phyloP scores from a whole-genome alignment of 495 filamentous ascomycete species.

The Bryoglossum gracile region DNA sequence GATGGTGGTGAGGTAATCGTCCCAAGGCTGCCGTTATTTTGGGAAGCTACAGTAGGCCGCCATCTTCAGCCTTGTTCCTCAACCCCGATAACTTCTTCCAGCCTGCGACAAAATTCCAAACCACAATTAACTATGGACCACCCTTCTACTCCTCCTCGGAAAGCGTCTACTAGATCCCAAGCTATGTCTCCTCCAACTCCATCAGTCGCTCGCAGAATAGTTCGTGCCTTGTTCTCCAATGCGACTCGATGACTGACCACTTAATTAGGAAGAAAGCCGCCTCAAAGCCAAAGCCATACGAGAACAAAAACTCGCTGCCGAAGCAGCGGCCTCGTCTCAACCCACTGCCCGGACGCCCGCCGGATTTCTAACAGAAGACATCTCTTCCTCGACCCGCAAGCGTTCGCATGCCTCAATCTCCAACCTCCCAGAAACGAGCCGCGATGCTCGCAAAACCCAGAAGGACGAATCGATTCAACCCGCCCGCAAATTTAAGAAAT shows the following conservation, averaged over 20 bases:
- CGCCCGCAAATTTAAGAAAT: conserved; percentile 78
- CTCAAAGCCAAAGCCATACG: conserved; percentile 87
- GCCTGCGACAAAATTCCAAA: not conserved
- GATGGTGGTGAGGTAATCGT: not conserved
- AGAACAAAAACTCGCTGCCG: conserved; percentile 50
- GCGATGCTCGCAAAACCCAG: conserved; percentile 55
- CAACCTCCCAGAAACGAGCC: conserved; percentile 52
- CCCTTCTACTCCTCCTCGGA: conserved; percentile 55
- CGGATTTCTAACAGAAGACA: conserved; percentile 27
- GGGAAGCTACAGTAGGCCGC: not conserved
- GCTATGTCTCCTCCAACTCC: conserved; percentile 44
- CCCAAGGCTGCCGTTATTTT: conserved; percentile 2
- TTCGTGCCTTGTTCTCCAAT: conserved; percentile 3
- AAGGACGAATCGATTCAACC: conserved; percentile 54
- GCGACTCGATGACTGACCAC: not conserved
- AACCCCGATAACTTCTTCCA: not conserved
- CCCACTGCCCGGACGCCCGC: conserved; percentile 28
- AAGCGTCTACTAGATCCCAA: conserved; percentile 27
- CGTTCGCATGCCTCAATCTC: conserved; percentile 56
- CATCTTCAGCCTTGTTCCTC: conserved; percentile 17
- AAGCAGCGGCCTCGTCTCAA: conserved; percentile 38
- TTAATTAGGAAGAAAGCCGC: conserved; percentile 74
- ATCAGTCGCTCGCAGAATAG: conserved; percentile 62
- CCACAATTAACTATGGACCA: conserved; percentile 32
- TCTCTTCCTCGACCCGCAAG: conserved; percentile 29